Base-by-base conservation (phyloP, 164 flowering plant species). In the Litsea cubeba region DNA sequence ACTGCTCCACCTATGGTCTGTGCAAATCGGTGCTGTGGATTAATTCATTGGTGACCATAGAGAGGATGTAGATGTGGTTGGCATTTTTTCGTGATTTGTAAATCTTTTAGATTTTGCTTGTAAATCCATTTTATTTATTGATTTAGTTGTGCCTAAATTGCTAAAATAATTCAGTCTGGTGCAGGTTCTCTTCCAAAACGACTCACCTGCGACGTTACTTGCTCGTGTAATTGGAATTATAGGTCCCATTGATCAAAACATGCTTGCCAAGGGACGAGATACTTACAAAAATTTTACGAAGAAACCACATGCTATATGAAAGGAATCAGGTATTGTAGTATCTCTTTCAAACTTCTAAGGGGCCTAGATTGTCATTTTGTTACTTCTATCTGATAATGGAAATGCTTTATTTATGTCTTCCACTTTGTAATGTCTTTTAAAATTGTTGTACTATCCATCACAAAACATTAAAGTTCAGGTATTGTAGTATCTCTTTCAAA, bases 181-280 rank as follows among this genome's bases (percentile, higher is more conserved):
- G 84, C 80, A 95, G 99, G 99, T 95, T 49, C 95, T 95, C 68
- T 95, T 95, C 83, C 99, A 95, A 85, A 95, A 95, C 81, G 99
- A 95, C 84, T 95, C 99, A 50, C 93, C 99, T 60, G 96, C 98
- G 24, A 95, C 98, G 10, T 81, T 95, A 76, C 94, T 95, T 71
- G 98, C 98, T 30, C 88, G 99, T 62, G 97, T 93, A 35, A 85
- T 92, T 78, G 99, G 99, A 76, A 95, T 95, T n/a, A 89, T 95
- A 23, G 90, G 98, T 28, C 81, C 98, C 66, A 89, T 95, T 81
- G 92, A 90, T 71, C 98, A 88, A 84, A 81, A 76, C 62, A 90
- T 95, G 98, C 97, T 95, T 72, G 91, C 94, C n/a, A 90, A 92
- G 84, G 99, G 99, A 80, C 88, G 92, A 2, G 98, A 92, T 81